These are phyloP conservation scores for Astrephomene gubernaculifera DNA, from an alignment of 139 green algal species.

Conservation along the genomic window DNA sequence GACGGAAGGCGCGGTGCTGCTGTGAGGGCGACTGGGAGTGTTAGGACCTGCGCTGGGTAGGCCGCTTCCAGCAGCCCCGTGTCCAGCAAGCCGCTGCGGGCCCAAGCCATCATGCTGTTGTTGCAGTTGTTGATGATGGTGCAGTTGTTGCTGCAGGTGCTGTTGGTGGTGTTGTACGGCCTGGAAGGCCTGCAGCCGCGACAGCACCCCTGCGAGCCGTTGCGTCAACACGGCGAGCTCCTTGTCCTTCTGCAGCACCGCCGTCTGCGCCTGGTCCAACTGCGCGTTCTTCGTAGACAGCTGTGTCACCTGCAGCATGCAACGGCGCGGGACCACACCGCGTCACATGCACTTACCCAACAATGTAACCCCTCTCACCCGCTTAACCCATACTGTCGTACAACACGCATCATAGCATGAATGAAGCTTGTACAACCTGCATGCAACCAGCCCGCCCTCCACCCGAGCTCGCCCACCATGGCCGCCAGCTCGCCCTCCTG, in stretches of 20 bases:
- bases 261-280: conserved; percentile 26
- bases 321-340: background rate
- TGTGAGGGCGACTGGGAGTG: too few relatives aligned
- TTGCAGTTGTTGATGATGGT: background rate
- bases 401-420: background rate
- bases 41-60: too few relatives aligned
- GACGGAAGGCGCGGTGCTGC: background rate
- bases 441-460: background rate
- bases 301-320: conserved; percentile 25
- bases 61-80: too few relatives aligned
- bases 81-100: background rate
- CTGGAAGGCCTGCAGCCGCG: conserved; percentile 20
- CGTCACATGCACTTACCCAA: background rate
- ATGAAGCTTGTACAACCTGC: background rate
- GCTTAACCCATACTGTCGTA: background rate
- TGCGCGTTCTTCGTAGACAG: conserved; percentile 41
- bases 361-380: background rate
- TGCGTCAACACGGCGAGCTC: conserved; percentile 20
- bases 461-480: background rate
- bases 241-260: conserved; percentile 8
- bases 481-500: conserved; percentile 18
- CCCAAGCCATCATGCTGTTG: background rate
- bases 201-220: conserved; percentile 18
- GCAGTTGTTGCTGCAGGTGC: background rate
- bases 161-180: background rate